Conservation (phyloP, 345 rosid species). For the Clarkia xantiana region DNA sequence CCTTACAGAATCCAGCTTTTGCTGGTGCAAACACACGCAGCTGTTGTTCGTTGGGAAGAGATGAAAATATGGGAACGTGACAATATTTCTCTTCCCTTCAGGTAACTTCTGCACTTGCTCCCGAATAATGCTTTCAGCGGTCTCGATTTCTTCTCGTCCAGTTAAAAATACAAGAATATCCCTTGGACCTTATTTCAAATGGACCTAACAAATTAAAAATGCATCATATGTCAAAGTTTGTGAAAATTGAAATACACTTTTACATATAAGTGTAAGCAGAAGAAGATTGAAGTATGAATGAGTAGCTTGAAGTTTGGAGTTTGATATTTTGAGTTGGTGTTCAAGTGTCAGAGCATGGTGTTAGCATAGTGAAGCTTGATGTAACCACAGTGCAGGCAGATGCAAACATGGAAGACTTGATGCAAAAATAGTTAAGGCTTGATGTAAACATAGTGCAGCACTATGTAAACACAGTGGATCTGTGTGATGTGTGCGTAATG, state of each 20-base stretch:
- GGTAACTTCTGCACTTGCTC: constrained; percentile 53
- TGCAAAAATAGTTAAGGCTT: too few relatives aligned
- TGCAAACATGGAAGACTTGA: too few relatives aligned
- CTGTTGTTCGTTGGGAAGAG: constrained; percentile 89
- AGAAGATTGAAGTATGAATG: too few relatives aligned
- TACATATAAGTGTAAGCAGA: not conserved
- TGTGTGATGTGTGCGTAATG: too few relatives aligned
- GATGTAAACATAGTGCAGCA: too few relatives aligned
- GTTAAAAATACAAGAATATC: constrained; percentile 90
- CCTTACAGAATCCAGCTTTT: constrained; percentile 68
- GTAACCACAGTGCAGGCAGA: too few relatives aligned
- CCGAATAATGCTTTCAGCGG: constrained; percentile 55
- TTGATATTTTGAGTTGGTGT: too few relatives aligned
- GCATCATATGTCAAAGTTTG: not conserved
- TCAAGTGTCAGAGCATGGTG: too few relatives aligned
- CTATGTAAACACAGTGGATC: too few relatives aligned
- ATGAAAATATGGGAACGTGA: constrained; percentile 57
- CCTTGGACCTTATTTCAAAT: constrained; percentile 63
- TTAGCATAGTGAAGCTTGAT: too few relatives aligned
- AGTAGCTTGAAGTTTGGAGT: too few relatives aligned
- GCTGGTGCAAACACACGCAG: constrained; percentile 65
- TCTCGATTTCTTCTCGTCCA: constrained; percentile 94
- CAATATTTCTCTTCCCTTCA: constrained; percentile 40
- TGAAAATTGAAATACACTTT: not conserved
- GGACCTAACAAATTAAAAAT: constrained; percentile 38